phyloP scores from a whole-genome alignment of 768 basidiomycete species.

The Xanthoconium purpureum region DNA sequence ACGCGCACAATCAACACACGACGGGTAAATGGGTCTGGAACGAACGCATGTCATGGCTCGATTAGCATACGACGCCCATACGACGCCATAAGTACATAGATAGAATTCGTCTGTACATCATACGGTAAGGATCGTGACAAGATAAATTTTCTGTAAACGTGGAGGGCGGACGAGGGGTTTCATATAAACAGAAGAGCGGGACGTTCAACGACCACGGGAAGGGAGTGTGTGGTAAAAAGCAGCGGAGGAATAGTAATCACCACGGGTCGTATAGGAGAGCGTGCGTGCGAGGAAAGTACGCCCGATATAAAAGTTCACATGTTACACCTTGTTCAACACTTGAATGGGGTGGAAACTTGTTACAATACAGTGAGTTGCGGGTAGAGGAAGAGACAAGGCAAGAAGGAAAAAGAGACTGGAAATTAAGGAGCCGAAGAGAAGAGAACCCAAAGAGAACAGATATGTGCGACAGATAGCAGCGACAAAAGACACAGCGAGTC shows the following conservation, averaged over 20 bases:
- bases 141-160: slow-evolving; percentile 19
- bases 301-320: slow-evolving; percentile 42
- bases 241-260: slow-evolving; percentile 13
- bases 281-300: slow-evolving; percentile 14
- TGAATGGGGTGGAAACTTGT: slow-evolving; percentile 49
- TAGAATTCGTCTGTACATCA: slow-evolving; percentile 26
- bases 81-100: slow-evolving; percentile 21
- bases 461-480: slow-evolving; percentile 80
- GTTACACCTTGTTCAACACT: slow-evolving; percentile 57
- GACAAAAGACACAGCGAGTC: slow-evolving; percentile 58
- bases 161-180: neutral
- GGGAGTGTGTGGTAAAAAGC: slow-evolving; percentile 10
- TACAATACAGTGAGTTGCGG: slow-evolving; percentile 82
- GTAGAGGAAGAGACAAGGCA: slow-evolving; percentile 31
- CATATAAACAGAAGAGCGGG: slow-evolving; percentile 17
- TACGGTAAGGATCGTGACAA: slow-evolving; percentile 30
- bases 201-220: slow-evolving; percentile 10
- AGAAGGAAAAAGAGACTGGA: slow-evolving; percentile 5
- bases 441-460: slow-evolving; percentile 64
- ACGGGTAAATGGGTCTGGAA: slow-evolving; percentile 43
- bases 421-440: slow-evolving; percentile 17
- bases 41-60: slow-evolving; percentile 48
- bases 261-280: slow-evolving; percentile 12
- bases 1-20: slow-evolving; percentile 22
- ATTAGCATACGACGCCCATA: slow-evolving; percentile 33